Percentiles rank a stretch among this genome's conserved stretches.
Evolutionary conservation across 2,329 filamentous ascomycete species (phyloP).

Genomic region (Dothiorella sarmentorum): DNA sequence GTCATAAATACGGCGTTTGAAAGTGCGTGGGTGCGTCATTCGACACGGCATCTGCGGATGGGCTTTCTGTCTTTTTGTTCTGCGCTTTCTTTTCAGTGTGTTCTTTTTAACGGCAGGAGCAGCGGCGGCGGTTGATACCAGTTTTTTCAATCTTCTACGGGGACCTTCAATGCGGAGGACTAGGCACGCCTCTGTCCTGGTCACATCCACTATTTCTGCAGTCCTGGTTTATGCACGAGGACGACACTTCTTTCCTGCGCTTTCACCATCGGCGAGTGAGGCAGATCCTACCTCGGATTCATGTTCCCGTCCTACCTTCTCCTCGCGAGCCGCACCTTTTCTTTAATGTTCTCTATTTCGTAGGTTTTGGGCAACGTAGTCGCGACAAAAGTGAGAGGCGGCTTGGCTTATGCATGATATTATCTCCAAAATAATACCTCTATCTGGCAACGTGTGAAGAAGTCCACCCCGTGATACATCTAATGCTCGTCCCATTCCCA

Average conservation of each 20-base stretch:
- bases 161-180: slow-evolving; percentile 13
- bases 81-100: slow-evolving; percentile 11
- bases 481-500: neutral
- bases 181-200: slow-evolving; percentile 17
- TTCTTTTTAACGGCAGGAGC: slow-evolving; percentile 11
- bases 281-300: slow-evolving; percentile 10
- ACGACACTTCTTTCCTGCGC: slow-evolving; percentile 15
- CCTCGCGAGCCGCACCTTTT: slow-evolving; percentile 13
- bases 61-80: slow-evolving; percentile 1
- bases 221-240: slow-evolving; percentile 17
- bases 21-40: slow-evolving; percentile 14
- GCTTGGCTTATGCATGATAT: slow-evolving; percentile 16
- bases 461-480: neutral
- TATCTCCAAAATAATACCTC: slow-evolving; percentile 15
- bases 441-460: neutral
- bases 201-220: slow-evolving; percentile 11
- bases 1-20: slow-evolving; percentile 20
- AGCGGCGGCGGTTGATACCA: slow-evolving; percentile 18
- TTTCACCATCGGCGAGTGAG: slow-evolving; percentile 10
- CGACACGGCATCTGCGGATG: slow-evolving; percentile 10
- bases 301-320: slow-evolving; percentile 1
- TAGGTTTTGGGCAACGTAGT: slow-evolving; percentile 16
- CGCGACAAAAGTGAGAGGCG: slow-evolving; percentile 16
- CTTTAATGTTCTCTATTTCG: slow-evolving; percentile 15
- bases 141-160: slow-evolving; percentile 10